These are phyloP conservation scores for Cryptosporidium ryanae DNA, from an alignment of 169 alveolate species.

Conservation along the genomic window DNA sequence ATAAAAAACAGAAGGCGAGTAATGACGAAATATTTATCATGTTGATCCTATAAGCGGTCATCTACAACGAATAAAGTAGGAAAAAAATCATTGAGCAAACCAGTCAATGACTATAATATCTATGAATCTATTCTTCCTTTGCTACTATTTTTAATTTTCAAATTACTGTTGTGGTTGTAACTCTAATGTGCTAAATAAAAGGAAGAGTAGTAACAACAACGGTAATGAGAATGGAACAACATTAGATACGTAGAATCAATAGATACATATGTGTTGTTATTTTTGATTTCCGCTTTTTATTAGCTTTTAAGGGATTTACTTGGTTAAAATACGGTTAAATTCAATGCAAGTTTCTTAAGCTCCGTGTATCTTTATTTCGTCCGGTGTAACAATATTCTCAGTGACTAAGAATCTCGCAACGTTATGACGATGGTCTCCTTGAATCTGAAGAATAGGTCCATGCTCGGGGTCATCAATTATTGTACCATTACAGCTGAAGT, in stretches of 20 bases:
- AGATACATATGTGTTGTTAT: too few species aligned
- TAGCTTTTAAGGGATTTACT: not conserved
- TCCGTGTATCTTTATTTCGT: constrained; percentile 91
- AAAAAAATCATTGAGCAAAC: too few species aligned
- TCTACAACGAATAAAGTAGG: too few species aligned
- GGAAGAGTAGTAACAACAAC: too few species aligned
- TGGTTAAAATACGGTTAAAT: not conserved
- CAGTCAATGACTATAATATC: too few species aligned
- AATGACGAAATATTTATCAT: not conserved
- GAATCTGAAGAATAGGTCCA: constrained; percentile 92
- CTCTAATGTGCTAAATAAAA: too few species aligned
- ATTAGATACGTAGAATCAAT: too few species aligned
- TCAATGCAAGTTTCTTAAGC: constrained; percentile 77
- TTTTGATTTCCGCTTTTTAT: not conserved
- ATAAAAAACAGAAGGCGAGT: not conserved
- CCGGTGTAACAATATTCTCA: constrained; percentile 88
- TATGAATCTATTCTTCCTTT: too few species aligned
- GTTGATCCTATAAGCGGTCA: not conserved
- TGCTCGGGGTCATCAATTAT: constrained; percentile 91
- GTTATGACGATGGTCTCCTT: constrained; percentile 88
- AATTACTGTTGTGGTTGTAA: too few species aligned
- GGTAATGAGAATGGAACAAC: too few species aligned
- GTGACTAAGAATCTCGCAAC: constrained; percentile 90
- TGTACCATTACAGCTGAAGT: constrained; percentile 94
- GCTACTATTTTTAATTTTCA: too few species aligned